Evolutionary conservation across 2,329 filamentous ascomycete species (phyloP).

Genomic region (Zasmidium citrigriseum): DNA sequence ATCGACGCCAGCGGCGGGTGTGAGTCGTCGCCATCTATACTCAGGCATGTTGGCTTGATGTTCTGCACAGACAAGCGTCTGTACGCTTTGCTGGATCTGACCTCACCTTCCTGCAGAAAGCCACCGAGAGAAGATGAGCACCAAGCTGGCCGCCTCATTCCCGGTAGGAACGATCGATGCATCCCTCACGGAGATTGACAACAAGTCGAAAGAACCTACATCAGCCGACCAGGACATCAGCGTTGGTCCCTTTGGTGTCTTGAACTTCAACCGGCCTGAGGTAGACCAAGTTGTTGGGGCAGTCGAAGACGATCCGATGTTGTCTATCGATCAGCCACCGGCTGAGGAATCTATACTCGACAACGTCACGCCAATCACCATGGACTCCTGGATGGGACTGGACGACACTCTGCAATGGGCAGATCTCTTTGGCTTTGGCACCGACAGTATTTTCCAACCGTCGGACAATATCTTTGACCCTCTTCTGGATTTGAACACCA

Average conservation of each 20-base stretch:
- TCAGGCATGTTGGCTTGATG: not conserved
- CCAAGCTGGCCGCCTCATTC: constrained; percentile 1
- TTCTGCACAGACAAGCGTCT: constrained; percentile 1
- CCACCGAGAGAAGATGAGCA: constrained; percentile 8
- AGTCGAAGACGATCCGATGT: not conserved
- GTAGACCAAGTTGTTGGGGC: not conserved
- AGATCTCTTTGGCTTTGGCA: constrained; percentile 11
- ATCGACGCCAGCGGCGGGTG: not conserved
- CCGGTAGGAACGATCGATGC: constrained; percentile 5
- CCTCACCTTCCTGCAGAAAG: not conserved
- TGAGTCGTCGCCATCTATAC: not conserved
- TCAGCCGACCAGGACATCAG: not conserved
- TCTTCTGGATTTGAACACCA: constrained; percentile 6
- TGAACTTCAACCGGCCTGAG: constrained; percentile 1
- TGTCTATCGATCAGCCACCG: not conserved
- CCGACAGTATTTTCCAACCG: constrained; percentile 4
- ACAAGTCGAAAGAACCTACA: constrained; percentile 3
- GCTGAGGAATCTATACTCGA: not conserved
- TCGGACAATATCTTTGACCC: constrained; percentile 8
- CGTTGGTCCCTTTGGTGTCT: constrained; percentile 9
- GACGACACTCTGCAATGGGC: constrained; percentile 13
- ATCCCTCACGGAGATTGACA: constrained; percentile 8
- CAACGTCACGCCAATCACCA: constrained; percentile 2
- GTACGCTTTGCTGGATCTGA: not conserved
- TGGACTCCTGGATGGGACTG: constrained; percentile 7